Base-by-base conservation (phyloP, 2,329 filamentous ascomycete genomes). In the Chaetomiaceae sp. region DNA sequence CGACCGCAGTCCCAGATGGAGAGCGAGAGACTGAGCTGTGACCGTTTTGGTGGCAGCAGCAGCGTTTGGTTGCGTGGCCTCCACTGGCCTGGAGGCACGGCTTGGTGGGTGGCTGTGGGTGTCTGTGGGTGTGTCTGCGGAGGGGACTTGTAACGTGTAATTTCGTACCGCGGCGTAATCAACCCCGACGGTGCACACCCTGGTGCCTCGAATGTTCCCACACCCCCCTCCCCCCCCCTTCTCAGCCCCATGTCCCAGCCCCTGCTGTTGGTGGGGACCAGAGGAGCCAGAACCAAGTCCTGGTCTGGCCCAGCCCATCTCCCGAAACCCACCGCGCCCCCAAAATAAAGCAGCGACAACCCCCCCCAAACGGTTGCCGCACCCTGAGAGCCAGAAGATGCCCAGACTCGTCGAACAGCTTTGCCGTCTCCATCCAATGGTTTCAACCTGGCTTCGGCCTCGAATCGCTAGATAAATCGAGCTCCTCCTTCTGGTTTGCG, bases 271-370 rank as follows among this genome's bases (percentile, higher is more conserved):
- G 39, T 46, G 30, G 48, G 44, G 40, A 21, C 44, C 45, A 43
- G 44, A n/a, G n/a, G n/a, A 34, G n/a, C 43, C 48, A 23, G 41
- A 48, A 47, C 46, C 50, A 51, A 46, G 53, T 39, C 47, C 50
- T 51, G 55, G 55, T 54, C 55, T 55, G 53, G 55, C 45, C 55
- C 55, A 57, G 48, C 25, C 55, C 48, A 53, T 50, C 23, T 42
- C 44, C 33, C 48, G 37, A 20, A 35, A 37, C 34, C 48, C 44
- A 40, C 41, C 38, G 21, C 14, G 21, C 30, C 40, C 38, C 39
- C 41, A 42, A 34, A 53, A 58, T 55, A 55, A 55, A 55, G 37
- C 47, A 42, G 27, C 44, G 44, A 33, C 34, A 42, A 21, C 46
- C 50, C 47, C 52, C 47, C 13, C 43, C 17, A 17, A 37, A 33